Base-by-base conservation (phyloP, 257 asterid genomes). In the Apocynum venetum region DNA sequence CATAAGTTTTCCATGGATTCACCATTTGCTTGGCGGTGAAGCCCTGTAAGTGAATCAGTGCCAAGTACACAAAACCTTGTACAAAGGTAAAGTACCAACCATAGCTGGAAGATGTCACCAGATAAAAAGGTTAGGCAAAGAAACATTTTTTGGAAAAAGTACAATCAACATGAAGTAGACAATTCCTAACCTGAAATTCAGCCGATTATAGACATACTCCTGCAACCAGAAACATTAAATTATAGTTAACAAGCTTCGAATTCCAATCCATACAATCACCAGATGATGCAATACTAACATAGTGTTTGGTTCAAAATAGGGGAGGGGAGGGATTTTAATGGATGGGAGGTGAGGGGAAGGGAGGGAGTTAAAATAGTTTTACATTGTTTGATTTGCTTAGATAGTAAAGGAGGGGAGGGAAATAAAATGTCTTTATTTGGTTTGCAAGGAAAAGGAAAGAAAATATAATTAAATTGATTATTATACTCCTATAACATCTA, bases 61-160 rank as follows among this genome's bases (percentile, higher is more conserved):
- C 93, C 89, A 94, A 82, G 79, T 94, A 94, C 46, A 94, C 98
- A 66, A 91, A 92, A 49, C 98, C 98, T 88, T 94, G 98, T 47
- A 94, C 84, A 77, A 94, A 91, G 82, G 98, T 94, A 66, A 94
- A 92, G 71, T 94, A 94, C 98, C 98, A 94, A 14, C 98, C 98
- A 75, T 87, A 94, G 89, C 97, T 94, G 92, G 85, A 84, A 81
- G 51, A 75, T 56, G 82, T 36, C 69, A 70, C 35, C 31, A 43
- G 40, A 17, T 2, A 70, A 41, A 41, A 36, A 52, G 8, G 4
- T 71, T n/a, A 46, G 56, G 51, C 4, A 44, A 13, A 3, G 25
- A 60, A 72, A 0, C 25, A 49, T 46, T 66, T n/a, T 5, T n/a
- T n/a, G 3, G 10, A 44, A 49, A 72, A 66, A 25, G 31, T 25